Conservation (phyloP, 2,329 filamentous ascomycete species). For the Coleophoma crateriformis region DNA sequence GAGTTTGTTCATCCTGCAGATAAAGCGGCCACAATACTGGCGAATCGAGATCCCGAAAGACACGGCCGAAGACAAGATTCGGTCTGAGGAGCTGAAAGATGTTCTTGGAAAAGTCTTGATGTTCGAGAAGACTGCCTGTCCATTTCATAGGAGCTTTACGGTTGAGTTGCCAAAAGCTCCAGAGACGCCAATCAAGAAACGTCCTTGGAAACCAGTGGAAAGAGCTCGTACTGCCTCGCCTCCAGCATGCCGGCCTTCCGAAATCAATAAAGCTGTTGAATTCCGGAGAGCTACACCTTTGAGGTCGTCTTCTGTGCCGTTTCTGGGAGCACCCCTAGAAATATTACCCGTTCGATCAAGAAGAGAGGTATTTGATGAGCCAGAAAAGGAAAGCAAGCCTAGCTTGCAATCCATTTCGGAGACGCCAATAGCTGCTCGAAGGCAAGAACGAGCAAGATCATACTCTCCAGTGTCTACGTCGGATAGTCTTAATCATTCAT, state of each 20-base stretch:
- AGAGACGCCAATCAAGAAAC: conserved; percentile 58
- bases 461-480: too few relatives aligned
- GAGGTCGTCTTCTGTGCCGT: background rate
- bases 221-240: conserved; percentile 4
- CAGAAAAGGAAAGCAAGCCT: too few relatives aligned
- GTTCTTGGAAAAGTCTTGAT: conserved; percentile 69
- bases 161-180: conserved; percentile 68
- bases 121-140: conserved; percentile 85
- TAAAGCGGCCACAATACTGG: conserved; percentile 80
- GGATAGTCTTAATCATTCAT: too few relatives aligned
- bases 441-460: too few relatives aligned
- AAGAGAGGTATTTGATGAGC: too few relatives aligned
- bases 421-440: too few relatives aligned
- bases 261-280: background rate
- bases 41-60: conserved; percentile 76
- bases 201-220: conserved; percentile 57
- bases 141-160: conserved; percentile 73
- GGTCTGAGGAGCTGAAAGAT: conserved; percentile 61
- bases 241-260: background rate
- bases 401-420: too few relatives aligned
- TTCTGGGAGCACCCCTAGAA: too few relatives aligned
- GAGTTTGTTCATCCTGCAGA: conserved; percentile 78
- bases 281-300: background rate
- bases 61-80: conserved; percentile 55
- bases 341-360: too few relatives aligned